Percentiles rank a stretch among this genome's conserved stretches.
These are phyloP conservation scores for Tympanopsis confertula DNA, from an alignment of 2,329 filamentous ascomycete species.

Conservation along the genomic window DNA sequence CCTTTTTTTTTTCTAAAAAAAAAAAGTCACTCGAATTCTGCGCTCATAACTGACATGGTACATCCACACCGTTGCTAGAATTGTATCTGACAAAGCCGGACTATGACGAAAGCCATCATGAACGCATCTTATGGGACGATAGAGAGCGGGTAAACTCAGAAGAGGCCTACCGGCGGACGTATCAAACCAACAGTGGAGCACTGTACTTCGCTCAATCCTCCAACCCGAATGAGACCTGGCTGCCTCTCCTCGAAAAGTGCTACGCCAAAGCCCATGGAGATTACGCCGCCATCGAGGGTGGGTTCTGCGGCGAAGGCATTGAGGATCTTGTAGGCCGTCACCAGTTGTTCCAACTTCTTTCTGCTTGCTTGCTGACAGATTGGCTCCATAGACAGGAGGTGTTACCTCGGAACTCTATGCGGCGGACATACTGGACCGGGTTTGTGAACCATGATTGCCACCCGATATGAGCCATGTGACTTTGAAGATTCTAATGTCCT, in stretches of 20 bases:
- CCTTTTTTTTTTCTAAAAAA: neutral
- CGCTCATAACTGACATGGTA: no score
- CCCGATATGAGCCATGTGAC: no score
- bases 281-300: conserved; percentile 55
- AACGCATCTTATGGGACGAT: conserved; percentile 29
- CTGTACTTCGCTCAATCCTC: conserved; percentile 61
- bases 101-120: conserved; percentile 43
- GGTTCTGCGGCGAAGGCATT: conserved; percentile 42
- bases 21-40: no score
- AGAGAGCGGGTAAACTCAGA: conserved; percentile 38
- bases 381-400: conserved; percentile 29
- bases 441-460: no score
- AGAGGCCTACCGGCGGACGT: conserved; percentile 26
- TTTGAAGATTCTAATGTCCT: no score
- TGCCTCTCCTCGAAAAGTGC: conserved; percentile 63
- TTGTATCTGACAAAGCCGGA: conserved; percentile 42
- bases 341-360: neutral
- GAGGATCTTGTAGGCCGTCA: conserved; percentile 25
- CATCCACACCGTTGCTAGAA: no score
- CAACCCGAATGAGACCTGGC: conserved; percentile 62
- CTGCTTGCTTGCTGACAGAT: neutral
- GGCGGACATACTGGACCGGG: conserved; percentile 47
- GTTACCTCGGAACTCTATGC: conserved; percentile 43
- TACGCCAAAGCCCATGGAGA: conserved; percentile 70
- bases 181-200: conserved; percentile 19